phyloP scores from a whole-genome alignment of 306 rosid species.

The Geum urbanum region DNA sequence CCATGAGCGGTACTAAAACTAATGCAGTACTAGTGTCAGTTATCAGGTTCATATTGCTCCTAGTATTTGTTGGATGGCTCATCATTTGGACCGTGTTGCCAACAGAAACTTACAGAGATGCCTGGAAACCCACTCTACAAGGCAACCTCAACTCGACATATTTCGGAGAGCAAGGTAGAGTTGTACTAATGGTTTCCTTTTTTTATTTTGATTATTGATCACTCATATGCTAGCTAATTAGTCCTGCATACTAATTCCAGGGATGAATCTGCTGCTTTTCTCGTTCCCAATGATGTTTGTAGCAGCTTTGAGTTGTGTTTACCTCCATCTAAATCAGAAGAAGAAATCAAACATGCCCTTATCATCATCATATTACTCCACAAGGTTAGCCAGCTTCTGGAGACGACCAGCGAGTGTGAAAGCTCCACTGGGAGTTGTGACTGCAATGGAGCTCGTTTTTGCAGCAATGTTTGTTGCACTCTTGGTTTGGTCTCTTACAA shows the following conservation, averaged over 20 bases:
- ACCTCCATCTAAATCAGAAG: constrained; percentile 45
- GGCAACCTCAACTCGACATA: constrained; percentile 43
- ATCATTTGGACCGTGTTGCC: constrained; percentile 51
- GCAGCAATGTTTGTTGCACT: constrained; percentile 46
- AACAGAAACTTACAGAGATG: constrained; percentile 34
- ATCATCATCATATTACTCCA: background rate
- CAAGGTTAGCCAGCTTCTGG: constrained; percentile 31
- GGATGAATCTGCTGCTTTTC: constrained; percentile 51
- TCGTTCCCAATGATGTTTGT: constrained; percentile 59
- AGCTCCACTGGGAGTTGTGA: constrained; percentile 56
- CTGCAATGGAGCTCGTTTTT: constrained; percentile 48
- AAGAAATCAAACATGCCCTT: constrained; percentile 11
- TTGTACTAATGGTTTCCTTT: background rate
- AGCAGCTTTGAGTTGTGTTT: constrained; percentile 47
- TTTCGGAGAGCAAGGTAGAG: constrained; percentile 53
- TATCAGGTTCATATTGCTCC: constrained; percentile 25
- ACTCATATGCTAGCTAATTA: background rate
- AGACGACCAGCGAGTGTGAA: constrained; percentile 47
- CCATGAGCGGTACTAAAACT: background rate
- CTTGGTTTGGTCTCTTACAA: constrained; percentile 61
- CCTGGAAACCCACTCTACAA: constrained; percentile 36
- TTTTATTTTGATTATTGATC: background rate
- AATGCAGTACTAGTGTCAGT: background rate
- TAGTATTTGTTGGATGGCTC: constrained; percentile 49
- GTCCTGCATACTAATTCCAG: constrained; percentile 20